Conservation (phyloP, 306 rosid species). For the Abrus pulchellus region DNA sequence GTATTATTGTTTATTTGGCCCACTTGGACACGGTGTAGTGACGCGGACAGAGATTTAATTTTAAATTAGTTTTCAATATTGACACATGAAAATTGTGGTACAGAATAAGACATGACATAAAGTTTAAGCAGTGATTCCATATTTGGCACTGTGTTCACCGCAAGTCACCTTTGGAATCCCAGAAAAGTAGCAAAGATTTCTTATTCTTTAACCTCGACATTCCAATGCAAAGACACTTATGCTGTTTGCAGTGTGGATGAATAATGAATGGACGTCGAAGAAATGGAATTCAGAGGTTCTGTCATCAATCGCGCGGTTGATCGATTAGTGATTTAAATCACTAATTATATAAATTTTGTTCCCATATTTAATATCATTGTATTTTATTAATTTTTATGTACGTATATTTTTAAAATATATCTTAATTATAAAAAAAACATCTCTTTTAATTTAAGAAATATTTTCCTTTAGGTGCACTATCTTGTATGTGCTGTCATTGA, state of each 20-base stretch:
- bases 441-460: no score
- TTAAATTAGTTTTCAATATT: not conserved
- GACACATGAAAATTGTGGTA: constrained; percentile 32
- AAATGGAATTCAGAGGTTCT: not conserved
- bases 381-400: no score
- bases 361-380: no score
- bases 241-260: not conserved
- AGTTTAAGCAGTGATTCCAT: constrained; percentile 1
- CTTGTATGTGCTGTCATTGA: no score
- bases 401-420: no score
- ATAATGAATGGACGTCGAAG: not conserved
- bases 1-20: constrained; percentile 22
- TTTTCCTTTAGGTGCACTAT: no score
- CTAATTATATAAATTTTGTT: no score
- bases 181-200: constrained; percentile 11
- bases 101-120: constrained; percentile 8
- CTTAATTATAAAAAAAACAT: no score
- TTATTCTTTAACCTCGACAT: constrained; percentile 17
- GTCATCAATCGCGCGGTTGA: not conserved
- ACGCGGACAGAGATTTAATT: constrained; percentile 17
- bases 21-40: not conserved
- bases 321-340: no score
- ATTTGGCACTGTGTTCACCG: not conserved
- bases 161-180: constrained; percentile 8
- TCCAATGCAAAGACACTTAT: not conserved